Percentiles rank a stretch among this genome's conserved stretches.
phyloP scores from a whole-genome alignment of 192 early-diverging fungal species.

The Borealophlyctis nickersoniae region DNA sequence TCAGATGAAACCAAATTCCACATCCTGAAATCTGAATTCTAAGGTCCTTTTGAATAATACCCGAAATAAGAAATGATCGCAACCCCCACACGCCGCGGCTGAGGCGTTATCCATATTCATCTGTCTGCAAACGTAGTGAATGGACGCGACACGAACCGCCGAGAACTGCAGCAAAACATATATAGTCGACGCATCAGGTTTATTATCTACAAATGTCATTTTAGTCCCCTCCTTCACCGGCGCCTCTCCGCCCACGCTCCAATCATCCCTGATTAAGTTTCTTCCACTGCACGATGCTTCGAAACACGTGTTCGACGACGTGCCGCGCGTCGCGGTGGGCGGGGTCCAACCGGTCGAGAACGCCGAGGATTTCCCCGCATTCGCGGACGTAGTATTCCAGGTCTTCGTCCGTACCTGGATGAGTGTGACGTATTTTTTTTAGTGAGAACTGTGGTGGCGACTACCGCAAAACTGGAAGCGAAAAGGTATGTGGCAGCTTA shows the following conservation, averaged over 20 bases:
- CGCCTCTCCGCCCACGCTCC: background rate
- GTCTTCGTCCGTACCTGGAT: constrained; percentile 54
- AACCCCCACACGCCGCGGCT: too few relatives aligned
- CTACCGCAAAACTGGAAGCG: background rate
- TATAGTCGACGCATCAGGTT: too few relatives aligned
- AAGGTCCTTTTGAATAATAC: too few relatives aligned
- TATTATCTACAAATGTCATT: too few relatives aligned
- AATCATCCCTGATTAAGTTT: constrained; percentile 41
- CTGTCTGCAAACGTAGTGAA: too few relatives aligned
- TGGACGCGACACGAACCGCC: too few relatives aligned
- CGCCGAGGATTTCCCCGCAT: constrained; percentile 57
- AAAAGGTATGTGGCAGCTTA: too few relatives aligned
- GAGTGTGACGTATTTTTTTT: background rate
- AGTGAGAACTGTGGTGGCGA: background rate
- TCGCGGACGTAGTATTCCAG: constrained; percentile 64
- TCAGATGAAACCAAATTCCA: too few relatives aligned
- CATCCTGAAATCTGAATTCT: too few relatives aligned
- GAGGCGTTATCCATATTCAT: too few relatives aligned
- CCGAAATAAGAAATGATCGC: too few relatives aligned
- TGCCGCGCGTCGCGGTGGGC: constrained; percentile 48
- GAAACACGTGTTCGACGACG: constrained; percentile 55
- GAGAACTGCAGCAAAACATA: too few relatives aligned
- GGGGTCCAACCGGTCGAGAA: constrained; percentile 46
- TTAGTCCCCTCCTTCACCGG: background rate
- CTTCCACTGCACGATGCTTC: constrained; percentile 58